Evolutionary conservation across 441 rosid species (phyloP).

Genomic region (Viola pubescens): DNA sequence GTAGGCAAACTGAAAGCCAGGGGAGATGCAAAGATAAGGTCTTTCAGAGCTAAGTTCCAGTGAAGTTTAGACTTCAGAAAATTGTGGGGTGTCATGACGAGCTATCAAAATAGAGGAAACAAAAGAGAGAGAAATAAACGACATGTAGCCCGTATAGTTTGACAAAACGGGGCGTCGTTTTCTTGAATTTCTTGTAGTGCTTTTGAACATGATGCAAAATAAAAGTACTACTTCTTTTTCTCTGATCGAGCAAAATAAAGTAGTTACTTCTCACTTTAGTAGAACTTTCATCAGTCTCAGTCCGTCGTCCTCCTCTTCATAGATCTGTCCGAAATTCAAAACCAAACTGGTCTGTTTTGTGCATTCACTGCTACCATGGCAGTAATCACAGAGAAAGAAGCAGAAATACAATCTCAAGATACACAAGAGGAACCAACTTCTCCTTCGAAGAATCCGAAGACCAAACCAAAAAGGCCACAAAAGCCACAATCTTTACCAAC

Average conservation of each 20-base stretch:
- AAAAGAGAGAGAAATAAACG: too few relatives aligned
- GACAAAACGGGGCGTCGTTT: too few relatives aligned
- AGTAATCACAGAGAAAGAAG: slow-evolving; percentile 32
- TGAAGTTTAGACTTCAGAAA: too few relatives aligned
- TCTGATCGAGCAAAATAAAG: not conserved
- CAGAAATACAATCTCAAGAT: slow-evolving; percentile 21
- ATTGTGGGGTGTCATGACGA: too few relatives aligned
- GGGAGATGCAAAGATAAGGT: slow-evolving; percentile 12
- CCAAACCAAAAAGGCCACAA: slow-evolving; percentile 7
- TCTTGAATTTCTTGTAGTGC: too few relatives aligned
- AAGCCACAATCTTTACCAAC: not conserved
- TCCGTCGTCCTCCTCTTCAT: not conserved
- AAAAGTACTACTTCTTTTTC: not conserved
- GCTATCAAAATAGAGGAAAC: too few relatives aligned
- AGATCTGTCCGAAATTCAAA: not conserved
- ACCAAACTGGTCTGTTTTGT: too few relatives aligned
- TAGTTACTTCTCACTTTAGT: not conserved
- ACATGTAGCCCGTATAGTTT: too few relatives aligned
- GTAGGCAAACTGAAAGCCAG: not conserved
- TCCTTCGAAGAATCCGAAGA: slow-evolving; percentile 8
- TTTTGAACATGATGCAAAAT: not conserved
- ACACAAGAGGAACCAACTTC: slow-evolving; percentile 12
- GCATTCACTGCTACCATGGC: slow-evolving; percentile 15
- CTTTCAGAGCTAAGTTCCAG: not conserved
- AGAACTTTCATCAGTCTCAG: not conserved